A percentile compares a stretch with the other conserved stretches of the same genome.
Conservation (phyloP, 2,329 filamentous ascomycete species). For the Apiospora rasikravindrae region DNA sequence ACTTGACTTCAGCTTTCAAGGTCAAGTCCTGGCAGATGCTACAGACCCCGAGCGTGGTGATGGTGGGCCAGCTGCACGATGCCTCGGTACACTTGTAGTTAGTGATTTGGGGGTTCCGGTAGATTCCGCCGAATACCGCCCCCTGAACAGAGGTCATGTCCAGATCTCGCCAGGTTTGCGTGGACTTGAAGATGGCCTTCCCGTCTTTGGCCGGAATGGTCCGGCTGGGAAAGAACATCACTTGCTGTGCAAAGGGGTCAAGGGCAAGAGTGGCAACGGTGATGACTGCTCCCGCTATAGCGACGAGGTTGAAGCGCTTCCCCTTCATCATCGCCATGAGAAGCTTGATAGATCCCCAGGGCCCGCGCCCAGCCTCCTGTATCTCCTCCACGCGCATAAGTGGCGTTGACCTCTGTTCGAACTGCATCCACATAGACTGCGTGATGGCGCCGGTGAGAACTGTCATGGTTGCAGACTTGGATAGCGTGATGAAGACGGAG, state of each 20-base stretch:
- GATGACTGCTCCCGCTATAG: not conserved
- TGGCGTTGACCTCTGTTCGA: not conserved
- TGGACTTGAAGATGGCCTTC: not conserved
- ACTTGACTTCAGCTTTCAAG: not conserved
- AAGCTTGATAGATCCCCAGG: not conserved
- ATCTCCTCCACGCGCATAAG: not conserved
- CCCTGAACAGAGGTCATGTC: not conserved
- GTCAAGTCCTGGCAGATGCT: not conserved
- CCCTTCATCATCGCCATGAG: not conserved
- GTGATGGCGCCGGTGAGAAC: not conserved
- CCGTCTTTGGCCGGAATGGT: not conserved
- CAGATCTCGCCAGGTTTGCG: not conserved
- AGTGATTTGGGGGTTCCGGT: not conserved
- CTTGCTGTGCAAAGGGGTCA: not conserved
- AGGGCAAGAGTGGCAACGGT: not conserved
- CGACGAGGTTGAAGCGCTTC: not conserved
- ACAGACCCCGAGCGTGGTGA: not conserved
- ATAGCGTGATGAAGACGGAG: conserved; percentile 3
- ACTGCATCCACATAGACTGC: conserved; percentile 6
- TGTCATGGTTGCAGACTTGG: not conserved
- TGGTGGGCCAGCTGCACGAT: not conserved
- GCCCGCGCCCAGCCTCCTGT: not conserved
- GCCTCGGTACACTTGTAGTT: not conserved
- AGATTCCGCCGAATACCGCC: not conserved
- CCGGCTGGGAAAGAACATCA: not conserved